Evolutionary conservation across 2,329 filamentous ascomycete genomes (phyloP), one percentile per base, ranked within the genome.

Genomic region (Leptographium galeiforme): DNA sequence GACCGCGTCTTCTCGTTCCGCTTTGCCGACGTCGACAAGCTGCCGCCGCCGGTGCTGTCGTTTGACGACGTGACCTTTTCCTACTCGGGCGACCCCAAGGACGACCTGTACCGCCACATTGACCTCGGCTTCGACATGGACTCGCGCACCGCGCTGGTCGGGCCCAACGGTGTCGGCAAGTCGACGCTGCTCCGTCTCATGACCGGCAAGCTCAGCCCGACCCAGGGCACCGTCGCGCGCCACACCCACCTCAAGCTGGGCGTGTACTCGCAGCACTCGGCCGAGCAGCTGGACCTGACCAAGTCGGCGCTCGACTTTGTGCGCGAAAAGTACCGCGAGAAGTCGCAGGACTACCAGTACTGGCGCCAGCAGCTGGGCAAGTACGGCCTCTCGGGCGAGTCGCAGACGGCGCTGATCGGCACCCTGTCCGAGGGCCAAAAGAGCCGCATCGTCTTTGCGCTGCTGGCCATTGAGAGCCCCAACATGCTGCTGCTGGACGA

Each of bases 61-160:
- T 95, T 98, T 64, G 93, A 98, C 72, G 79, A 96, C 62, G 93
- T 98, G 62, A 95, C 89, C 54, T 98, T 98, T 76, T 95, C 91
- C 45, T 98, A 98, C 79, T 95, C 89, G 53, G 93, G 93, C 57
- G 81, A 95, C 14, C 64, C 81, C 53, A 83, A 87, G 65, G 93
- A 98, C 67, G 94, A 95, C 68, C 77, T 98, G 53, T 98, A 98
- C 77, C 88, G 91, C 71, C 82, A 96, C 74, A 81, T 98, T 44
- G 93, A 98, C 68, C 87, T 98, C 59, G 93, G 93, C 82, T 93
- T 98, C 63, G 94, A 98, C 72, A 98, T 98, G 93, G 93, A 98
- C 76, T 96, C 90, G 58, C 85, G 93, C 74, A 95, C 90, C 48
- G 91, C 91, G 48, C 84, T 98, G 57, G 93, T 98, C 67, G 93